Evolutionary conservation across 495 filamentous ascomycete species (phyloP), one percentile per base, ranked within the genome.

Genomic region (Penicillium manginii): DNA sequence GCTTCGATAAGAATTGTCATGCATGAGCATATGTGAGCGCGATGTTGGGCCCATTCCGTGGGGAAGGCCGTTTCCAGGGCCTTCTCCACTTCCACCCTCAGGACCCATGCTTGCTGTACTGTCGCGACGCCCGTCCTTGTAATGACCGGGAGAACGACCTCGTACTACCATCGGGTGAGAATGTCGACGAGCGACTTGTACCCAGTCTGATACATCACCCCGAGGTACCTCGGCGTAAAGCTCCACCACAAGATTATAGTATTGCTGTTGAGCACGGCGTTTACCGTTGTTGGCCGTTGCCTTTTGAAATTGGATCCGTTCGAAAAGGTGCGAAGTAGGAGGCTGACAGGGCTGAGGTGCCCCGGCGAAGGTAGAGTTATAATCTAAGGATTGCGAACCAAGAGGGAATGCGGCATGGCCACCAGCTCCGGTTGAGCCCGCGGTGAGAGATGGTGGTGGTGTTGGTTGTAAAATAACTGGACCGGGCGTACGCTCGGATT

Each of bases 211-310:
- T 23, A 81, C 79, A 46, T 58, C 49, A 55, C 63, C 55, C 50
- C 61, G 66, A 6, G 81, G 78, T 8, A 94, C 78, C 60, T 97
- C 89, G 22, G 88, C 93, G 63, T 86, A 91, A 3, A 98, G 84
- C 68, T 97, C 93, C 1, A 97, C 89, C 29, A 97, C 84, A 29
- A 98, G 80, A 61, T 96, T 92, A 69, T 96, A 98, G 69, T 91
- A 97, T 64, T 97, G 93, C 69, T 97, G 93, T 11, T 91, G 90
- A 0, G 93, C 92, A 45, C 93, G 80, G 52, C 93, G 80, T 68
- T 97, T 97, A 21, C 93, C 93, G 59, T 98, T 98, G 76, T 98
- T 98, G 4, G 92, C 92, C 1, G 93, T 98, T 2, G 93, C 94
- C 51, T 90, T 90, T 69, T 96, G 96, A 80, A 98, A 98, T 66